Conservation (phyloP, 2,329 filamentous ascomycete species). For the Coccinonectria pachysandricola region DNA sequence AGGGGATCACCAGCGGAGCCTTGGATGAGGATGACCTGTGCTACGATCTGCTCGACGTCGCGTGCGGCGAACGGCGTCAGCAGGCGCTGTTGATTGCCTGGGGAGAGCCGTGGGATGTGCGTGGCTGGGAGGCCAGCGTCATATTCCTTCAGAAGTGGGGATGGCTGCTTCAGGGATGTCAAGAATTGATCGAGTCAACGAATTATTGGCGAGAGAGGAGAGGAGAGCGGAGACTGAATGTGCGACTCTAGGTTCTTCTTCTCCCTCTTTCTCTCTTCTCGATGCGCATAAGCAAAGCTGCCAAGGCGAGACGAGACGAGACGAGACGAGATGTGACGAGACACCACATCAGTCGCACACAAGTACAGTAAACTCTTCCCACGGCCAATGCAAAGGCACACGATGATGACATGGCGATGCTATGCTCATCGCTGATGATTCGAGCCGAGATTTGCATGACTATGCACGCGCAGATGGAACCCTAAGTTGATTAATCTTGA, state of each 20-base stretch:
- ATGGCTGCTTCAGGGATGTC: constrained; percentile 27
- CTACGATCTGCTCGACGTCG: constrained; percentile 7
- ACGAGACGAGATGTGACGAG: not conserved
- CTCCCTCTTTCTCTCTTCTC: too few relatives aligned
- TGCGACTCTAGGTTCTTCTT: constrained; percentile 4
- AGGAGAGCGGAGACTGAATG: constrained; percentile 9
- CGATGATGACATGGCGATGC: too few relatives aligned
- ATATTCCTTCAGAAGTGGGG: constrained; percentile 36
- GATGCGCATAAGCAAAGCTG: too few relatives aligned
- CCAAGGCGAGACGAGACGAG: too few relatives aligned
- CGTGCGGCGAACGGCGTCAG: constrained; percentile 2
- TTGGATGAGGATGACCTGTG: constrained; percentile 16
- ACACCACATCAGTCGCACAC: too few relatives aligned
- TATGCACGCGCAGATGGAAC: too few relatives aligned
- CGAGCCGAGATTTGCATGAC: too few relatives aligned
- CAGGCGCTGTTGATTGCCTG: constrained; percentile 31
- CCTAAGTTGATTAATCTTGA: too few relatives aligned
- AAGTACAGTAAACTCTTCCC: too few relatives aligned
- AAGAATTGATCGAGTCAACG: constrained; percentile 26
- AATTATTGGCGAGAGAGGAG: constrained; percentile 25
- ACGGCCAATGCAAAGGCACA: too few relatives aligned
- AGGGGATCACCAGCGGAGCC: constrained; percentile 2
- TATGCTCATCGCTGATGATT: too few relatives aligned
- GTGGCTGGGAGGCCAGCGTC: constrained; percentile 37
- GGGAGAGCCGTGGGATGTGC: constrained; percentile 34